Base-by-base conservation (phyloP, 2,329 filamentous ascomycete genomes). In the Aureobasidium vineae region DNA sequence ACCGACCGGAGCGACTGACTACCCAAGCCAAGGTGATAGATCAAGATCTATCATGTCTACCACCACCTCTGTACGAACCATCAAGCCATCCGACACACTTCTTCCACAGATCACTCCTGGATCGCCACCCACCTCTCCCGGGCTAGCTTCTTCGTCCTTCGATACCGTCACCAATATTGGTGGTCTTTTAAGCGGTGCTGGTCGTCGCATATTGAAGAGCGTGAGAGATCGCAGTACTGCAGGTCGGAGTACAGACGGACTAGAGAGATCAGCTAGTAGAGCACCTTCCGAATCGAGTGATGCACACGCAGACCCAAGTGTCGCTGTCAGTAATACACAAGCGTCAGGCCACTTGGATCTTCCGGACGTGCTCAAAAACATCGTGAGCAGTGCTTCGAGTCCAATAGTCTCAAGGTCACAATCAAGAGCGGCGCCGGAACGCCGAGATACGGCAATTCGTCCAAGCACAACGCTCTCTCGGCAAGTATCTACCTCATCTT, bases 181-280 rank as follows among this genome's bases (percentile, higher is more conserved):
- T 26, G 78, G 79, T 15, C 75, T 83, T 19, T 78, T 83, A 49
- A 79, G 80, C 21, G 80, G 80, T 11, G 72, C 79, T 15, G 79
- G 79, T 66, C 79, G 77, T 50, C 79, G 78, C 68, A 75, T 80
- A 5, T 79, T 85, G 61, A 83, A 79, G 60, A 77, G 74, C 63
- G 75, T 82, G 47, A 75, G 79, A 56, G 80, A 81, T 47, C 72
- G 71, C 53, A 74, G 73, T 71, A 67, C 79, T 7, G 77, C 81
- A 1, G 75, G 85, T 47, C 82, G 84, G 41, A 76, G 78, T 26
- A 79, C 81, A 2, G 75, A 78, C 41, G 71, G 68, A 15, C 82
- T 88, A 41, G 84, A 86, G 5, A 83, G 82, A 38, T 91, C 89
- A 0, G 85, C 86, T 7, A 89, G 92, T 67, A 82, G 86, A 49